These are phyloP conservation scores for Plasmodium ovale DNA, from an alignment of 169 alveolate genomes.

Conservation along the genomic window DNA sequence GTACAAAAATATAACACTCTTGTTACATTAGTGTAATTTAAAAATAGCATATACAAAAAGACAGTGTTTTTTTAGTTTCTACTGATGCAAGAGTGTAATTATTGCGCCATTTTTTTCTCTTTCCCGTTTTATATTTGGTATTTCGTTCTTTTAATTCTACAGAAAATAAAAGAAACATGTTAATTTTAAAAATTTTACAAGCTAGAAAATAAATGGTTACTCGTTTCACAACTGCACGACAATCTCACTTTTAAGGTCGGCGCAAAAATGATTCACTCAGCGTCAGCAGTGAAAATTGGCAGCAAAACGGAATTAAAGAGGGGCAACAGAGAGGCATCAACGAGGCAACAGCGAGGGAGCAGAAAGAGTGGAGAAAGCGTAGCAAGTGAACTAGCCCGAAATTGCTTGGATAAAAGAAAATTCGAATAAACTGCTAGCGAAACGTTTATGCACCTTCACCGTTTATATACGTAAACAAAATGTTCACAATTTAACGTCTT, in stretches of 20 bases:
- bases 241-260: slow-evolving; percentile 57
- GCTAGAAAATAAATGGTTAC: slow-evolving; percentile 58
- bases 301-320: neutral
- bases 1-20: neutral
- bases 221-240: slow-evolving; percentile 19
- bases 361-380: neutral
- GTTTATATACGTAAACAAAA: neutral
- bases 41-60: slow-evolving; percentile 14
- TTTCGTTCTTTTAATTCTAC: slow-evolving; percentile 16
- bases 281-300: neutral
- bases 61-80: neutral
- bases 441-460: neutral
- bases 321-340: too few species aligned
- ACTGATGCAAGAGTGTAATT: neutral
- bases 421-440: neutral
- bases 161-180: slow-evolving; percentile 51
- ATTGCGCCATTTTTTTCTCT: neutral
- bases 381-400: neutral
- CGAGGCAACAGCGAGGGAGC: neutral
- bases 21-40: slow-evolving; percentile 25
- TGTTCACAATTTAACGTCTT: neutral
- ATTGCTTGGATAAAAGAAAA: neutral
- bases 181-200: slow-evolving; percentile 13
- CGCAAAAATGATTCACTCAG: neutral
- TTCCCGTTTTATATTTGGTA: neutral